Conservation (phyloP, 2,329 filamentous ascomycete genomes). For the Sclerotinia nivalis region DNA sequence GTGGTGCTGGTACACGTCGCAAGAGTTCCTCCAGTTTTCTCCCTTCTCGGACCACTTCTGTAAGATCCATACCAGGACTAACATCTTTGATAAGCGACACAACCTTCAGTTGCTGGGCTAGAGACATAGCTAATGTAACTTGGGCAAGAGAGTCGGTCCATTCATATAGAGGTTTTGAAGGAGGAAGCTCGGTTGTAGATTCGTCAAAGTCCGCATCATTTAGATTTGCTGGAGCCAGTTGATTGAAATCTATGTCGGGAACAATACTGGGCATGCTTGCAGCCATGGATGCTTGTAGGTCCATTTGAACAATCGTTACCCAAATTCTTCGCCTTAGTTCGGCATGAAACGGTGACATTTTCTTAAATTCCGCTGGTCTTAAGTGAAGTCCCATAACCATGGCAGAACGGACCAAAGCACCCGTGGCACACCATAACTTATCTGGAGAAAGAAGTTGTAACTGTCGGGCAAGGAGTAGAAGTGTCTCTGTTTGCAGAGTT, state of each 20-base stretch:
- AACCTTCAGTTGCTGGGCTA: slow-evolving; percentile 24
- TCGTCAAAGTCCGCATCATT: slow-evolving; percentile 28
- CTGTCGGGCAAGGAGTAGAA: slow-evolving; percentile 25
- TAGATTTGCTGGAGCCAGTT: slow-evolving; percentile 50
- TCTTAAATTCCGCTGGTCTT: slow-evolving; percentile 51
- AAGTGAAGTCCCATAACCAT: slow-evolving; percentile 59
- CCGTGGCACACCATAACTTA: slow-evolving; percentile 38
- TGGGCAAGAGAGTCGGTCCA: slow-evolving; percentile 27
- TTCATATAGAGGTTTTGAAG: slow-evolving; percentile 24
- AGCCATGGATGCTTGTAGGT: slow-evolving; percentile 52
- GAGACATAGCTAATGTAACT: slow-evolving; percentile 20
- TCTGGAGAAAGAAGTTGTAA: slow-evolving; percentile 20
- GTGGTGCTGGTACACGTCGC: background rate
- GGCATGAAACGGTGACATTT: slow-evolving; percentile 49
- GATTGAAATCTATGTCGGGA: slow-evolving; percentile 50
- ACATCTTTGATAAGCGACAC: slow-evolving; percentile 19
- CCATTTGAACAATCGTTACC: slow-evolving; percentile 55
- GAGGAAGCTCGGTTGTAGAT: slow-evolving; percentile 22
- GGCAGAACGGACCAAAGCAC: slow-evolving; percentile 53
- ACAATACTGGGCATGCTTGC: slow-evolving; percentile 53
- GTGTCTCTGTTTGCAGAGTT: slow-evolving; percentile 24
- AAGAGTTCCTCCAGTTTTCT: slow-evolving; percentile 21
- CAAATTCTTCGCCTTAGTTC: slow-evolving; percentile 58
- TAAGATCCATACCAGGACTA: slow-evolving; percentile 3
- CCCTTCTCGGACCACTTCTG: slow-evolving; percentile 11